Base-by-base conservation (phyloP, 2,329 filamentous ascomycete genomes). In the Hypoxylon sp. region DNA sequence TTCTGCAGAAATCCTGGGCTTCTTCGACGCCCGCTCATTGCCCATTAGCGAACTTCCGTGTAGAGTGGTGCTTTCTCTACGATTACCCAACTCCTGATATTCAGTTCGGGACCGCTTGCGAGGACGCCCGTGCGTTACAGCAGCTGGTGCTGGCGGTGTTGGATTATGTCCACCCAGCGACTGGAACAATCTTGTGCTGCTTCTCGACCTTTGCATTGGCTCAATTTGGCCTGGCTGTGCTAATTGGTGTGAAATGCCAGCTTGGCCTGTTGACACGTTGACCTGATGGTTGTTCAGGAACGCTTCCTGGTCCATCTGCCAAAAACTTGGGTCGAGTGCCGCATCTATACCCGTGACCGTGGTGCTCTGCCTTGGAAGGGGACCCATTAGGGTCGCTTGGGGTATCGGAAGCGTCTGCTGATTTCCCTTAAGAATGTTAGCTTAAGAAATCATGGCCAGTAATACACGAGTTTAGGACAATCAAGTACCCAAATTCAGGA, bases 351-450 rank as follows among this genome's bases (percentile, higher is more conserved):
- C 28, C 38, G 10, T 46, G 3, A 5, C 5, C 2, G 10, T 23
- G 6, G n/a, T n/a, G 9, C 28, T 34, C n/a, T 46, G 36, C 25
- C 25, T 21, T 21, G n/a, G 5, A 2, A 25, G 6, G 7, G 17
- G 52, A 43, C 2, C 17, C 4, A 30, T 14, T 10, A 25, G n/a
- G 7, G 52, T 7, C 2, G 25, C 5, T 21, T 41, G 23, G 5
- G 52, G 25, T 5, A 46, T 56, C 25, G 13, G 14, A 11, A 14
- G 2, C 11, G 23, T 19, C 36, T 49, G 21, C 23, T 17, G n/a
- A 9, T 30, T 43, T 28, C 14, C 23, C n/a, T 56, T 34, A 19
- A 13, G 38, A 19, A 6, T 7, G n/a, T 56, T 45, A 56, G 52
- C n/a, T 45, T 30, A n/a, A 25, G 19, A 30, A 43, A 5, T 30